These are phyloP conservation scores for Phytophthora rubi DNA, from an alignment of 352 stramenopile species.

Conservation along the genomic window DNA sequence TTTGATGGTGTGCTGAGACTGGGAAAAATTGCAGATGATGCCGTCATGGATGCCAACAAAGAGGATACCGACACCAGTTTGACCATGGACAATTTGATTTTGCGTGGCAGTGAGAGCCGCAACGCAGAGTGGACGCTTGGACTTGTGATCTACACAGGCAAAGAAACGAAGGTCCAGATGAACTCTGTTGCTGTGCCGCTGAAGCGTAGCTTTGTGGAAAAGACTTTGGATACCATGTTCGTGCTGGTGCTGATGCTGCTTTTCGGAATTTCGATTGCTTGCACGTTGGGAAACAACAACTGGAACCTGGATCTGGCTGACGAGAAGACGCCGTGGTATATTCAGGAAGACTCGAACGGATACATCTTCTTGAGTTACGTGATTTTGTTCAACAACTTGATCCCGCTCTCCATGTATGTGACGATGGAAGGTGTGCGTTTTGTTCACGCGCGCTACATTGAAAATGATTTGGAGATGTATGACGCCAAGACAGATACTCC, in stretches of 20 bases:
- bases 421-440: constrained; percentile 91
- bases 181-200: constrained; percentile 84
- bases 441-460: constrained; percentile 85
- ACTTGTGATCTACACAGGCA: constrained; percentile 86
- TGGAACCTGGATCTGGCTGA: constrained; percentile 76
- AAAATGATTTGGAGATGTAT: constrained; percentile 89
- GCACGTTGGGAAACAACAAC: constrained; percentile 85
- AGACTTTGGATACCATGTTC: constrained; percentile 90
- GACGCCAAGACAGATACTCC: constrained; percentile 73
- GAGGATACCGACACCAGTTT: constrained; percentile 62
- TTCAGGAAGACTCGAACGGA: constrained; percentile 64
- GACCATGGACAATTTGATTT: constrained; percentile 88
- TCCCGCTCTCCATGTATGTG: constrained; percentile 90
- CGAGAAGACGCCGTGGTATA: constrained; percentile 72
- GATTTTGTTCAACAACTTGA: constrained; percentile 91
- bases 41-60: constrained; percentile 18
- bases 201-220: constrained; percentile 89
- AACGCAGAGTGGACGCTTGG: constrained; percentile 88
- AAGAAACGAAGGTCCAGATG: constrained; percentile 86
- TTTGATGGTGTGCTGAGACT: constrained; percentile 80
- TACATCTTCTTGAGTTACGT: constrained; percentile 93
- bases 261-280: constrained; percentile 85
- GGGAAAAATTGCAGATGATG: constrained; percentile 20
- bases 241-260: constrained; percentile 87
- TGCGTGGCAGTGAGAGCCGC: constrained; percentile 85